Evolutionary conservation across 2,329 filamentous ascomycete species (phyloP).

Genomic region (Diaporthe amygdali): DNA sequence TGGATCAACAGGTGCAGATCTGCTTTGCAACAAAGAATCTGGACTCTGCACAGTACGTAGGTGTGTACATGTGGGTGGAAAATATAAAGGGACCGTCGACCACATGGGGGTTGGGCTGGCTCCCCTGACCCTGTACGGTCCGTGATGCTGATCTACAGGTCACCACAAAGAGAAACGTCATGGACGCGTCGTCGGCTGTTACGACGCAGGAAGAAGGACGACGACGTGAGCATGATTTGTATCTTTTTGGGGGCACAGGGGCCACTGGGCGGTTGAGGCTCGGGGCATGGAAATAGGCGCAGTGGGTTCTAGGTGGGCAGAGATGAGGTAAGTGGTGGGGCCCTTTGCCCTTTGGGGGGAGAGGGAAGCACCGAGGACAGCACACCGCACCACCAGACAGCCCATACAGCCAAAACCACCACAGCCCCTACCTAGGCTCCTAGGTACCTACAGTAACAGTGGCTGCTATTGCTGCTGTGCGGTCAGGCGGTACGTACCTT

Average conservation of each 20-base stretch:
- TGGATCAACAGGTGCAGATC: neutral
- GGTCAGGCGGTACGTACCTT: no score
- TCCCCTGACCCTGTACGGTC: neutral
- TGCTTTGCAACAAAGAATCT: no score
- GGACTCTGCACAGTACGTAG: no score
- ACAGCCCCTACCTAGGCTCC: no score
- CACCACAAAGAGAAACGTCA: slow-evolving; percentile 16
- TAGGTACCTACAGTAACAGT: neutral
- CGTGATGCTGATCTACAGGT: neutral
- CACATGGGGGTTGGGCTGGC: neutral
- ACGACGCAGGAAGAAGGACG: neutral
- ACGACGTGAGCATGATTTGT: neutral
- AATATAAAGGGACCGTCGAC: neutral
- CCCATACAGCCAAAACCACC: neutral
- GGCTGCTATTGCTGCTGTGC: no score
- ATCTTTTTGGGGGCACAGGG: neutral
- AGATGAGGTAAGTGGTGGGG: slow-evolving; percentile 13
- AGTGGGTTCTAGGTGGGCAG: slow-evolving; percentile 11
- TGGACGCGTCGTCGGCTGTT: neutral
- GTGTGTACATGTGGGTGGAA: neutral
- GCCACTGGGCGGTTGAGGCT: neutral
- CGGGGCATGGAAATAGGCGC: neutral
- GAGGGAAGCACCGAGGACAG: neutral
- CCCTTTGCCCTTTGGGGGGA: neutral
- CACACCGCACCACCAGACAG: neutral